Evolutionary conservation across 352 stramenopile species (phyloP).

Genomic region (Phytophthora fragariaefolia): DNA sequence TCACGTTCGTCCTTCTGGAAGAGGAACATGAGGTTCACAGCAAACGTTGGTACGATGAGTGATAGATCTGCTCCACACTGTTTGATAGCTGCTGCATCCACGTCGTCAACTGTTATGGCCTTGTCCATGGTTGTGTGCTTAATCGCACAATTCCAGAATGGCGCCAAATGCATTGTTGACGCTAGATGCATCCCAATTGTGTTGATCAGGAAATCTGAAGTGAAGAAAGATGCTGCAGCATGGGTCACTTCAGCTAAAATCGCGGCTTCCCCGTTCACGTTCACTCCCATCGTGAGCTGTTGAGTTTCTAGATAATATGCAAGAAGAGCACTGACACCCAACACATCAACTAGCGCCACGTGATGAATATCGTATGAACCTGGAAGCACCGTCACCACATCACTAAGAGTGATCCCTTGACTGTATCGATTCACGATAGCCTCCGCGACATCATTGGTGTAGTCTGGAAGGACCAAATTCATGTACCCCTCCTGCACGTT

Average conservation of each 20-base stretch:
- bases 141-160: slow-evolving; percentile 57
- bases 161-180: slow-evolving; percentile 42
- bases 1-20: slow-evolving; percentile 46
- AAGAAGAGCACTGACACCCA: slow-evolving; percentile 32
- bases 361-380: slow-evolving; percentile 30
- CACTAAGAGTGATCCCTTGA: slow-evolving; percentile 31
- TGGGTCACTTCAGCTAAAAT: slow-evolving; percentile 53
- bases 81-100: slow-evolving; percentile 31
- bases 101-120: slow-evolving; percentile 25
- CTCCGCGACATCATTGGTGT: slow-evolving; percentile 33
- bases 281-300: slow-evolving; percentile 43
- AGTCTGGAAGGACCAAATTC: slow-evolving; percentile 21
- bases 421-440: slow-evolving; percentile 38
- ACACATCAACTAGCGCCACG: slow-evolving; percentile 38
- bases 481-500: slow-evolving; percentile 45
- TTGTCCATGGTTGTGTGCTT: slow-evolving; percentile 49
- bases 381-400: slow-evolving; percentile 35
- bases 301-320: slow-evolving; percentile 36
- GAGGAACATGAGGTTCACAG: slow-evolving; percentile 52
- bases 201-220: slow-evolving; percentile 43
- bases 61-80: slow-evolving; percentile 31
- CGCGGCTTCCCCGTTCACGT: slow-evolving; percentile 45
- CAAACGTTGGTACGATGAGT: slow-evolving; percentile 33
- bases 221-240: slow-evolving; percentile 36
- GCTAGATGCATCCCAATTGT: slow-evolving; percentile 42